Evolutionary conservation across 2,329 filamentous ascomycete genomes (phyloP).

Genomic region (Nakataea oryzae): DNA sequence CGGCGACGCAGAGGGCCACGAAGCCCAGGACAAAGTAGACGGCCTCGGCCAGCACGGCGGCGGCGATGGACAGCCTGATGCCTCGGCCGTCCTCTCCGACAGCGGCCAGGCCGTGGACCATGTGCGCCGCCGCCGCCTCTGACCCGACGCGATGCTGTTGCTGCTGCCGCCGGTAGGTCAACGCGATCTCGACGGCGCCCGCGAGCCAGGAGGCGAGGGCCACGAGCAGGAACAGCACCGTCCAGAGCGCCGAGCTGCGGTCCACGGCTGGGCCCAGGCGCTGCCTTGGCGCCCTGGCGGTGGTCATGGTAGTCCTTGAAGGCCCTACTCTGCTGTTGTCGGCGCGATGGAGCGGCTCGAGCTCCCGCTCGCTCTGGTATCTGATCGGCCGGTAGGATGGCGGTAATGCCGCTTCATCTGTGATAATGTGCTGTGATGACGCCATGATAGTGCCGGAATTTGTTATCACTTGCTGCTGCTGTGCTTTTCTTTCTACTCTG

Average conservation of each 20-base stretch:
- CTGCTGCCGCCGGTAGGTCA: background rate
- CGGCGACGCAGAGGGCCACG: background rate
- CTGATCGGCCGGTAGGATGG: background rate
- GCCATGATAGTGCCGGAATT: background rate
- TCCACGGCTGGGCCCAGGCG: background rate
- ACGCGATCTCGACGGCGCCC: background rate
- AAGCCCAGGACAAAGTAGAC: conserved; percentile 3
- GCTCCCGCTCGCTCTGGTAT: too few relatives aligned
- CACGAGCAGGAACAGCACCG: background rate
- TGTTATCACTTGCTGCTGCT: background rate
- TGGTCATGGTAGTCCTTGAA: background rate
- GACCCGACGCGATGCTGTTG: too few relatives aligned
- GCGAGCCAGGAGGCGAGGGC: conserved; percentile 2
- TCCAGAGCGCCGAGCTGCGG: background rate
- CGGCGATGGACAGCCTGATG: background rate
- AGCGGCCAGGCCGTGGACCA: background rate
- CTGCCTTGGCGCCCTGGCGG: background rate
- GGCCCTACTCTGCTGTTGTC: background rate
- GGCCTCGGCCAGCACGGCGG: background rate
- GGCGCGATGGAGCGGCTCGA: background rate
- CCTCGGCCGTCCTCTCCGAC: background rate
- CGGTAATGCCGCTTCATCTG: background rate
- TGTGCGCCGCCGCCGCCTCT: too few relatives aligned
- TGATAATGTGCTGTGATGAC: background rate
- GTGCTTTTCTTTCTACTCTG: background rate